Evolutionary conservation across 306 rosid genomes (phyloP).

Genomic region (Medicago ruthenica): DNA sequence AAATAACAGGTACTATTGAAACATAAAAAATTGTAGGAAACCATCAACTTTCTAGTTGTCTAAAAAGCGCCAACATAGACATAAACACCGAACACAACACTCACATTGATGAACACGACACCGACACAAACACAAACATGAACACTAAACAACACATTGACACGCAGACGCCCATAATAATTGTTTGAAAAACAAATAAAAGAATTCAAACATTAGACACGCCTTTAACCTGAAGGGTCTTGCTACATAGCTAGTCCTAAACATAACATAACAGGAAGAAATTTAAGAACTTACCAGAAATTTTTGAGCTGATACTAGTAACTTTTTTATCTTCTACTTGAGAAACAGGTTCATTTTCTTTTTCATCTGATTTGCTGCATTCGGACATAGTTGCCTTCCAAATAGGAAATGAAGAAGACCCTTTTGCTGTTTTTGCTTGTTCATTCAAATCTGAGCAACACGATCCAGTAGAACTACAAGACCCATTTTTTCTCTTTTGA

Average conservation of each 20-base stretch:
- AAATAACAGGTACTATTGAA: no score
- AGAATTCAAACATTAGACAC: no score
- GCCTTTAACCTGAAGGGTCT: no score
- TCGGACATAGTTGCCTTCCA: constrained; percentile 64
- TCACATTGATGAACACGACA: no score
- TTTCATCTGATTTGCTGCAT: constrained; percentile 57
- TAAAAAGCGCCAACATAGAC: no score
- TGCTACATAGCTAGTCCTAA: neutral
- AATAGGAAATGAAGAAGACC: constrained; percentile 67
- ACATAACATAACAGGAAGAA: constrained; percentile 3
- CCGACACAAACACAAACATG: no score
- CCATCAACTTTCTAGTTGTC: neutral
- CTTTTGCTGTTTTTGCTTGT: constrained; percentile 52
- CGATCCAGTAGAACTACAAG: constrained; percentile 53
- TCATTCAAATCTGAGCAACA: constrained; percentile 55
- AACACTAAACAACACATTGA: no score
- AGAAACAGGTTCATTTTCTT: constrained; percentile 46
- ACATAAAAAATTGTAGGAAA: neutral
- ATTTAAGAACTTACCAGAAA: constrained; percentile 54
- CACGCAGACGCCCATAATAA: no score
- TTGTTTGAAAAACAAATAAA: no score
- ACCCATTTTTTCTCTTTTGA: constrained; percentile 55
- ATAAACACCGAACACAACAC: no score
- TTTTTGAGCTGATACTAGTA: constrained; percentile 53
- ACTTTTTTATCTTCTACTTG: constrained; percentile 49